phyloP scores from a whole-genome alignment of 2,329 filamentous ascomycete species.

The Cladosporium sphaerospermum region DNA sequence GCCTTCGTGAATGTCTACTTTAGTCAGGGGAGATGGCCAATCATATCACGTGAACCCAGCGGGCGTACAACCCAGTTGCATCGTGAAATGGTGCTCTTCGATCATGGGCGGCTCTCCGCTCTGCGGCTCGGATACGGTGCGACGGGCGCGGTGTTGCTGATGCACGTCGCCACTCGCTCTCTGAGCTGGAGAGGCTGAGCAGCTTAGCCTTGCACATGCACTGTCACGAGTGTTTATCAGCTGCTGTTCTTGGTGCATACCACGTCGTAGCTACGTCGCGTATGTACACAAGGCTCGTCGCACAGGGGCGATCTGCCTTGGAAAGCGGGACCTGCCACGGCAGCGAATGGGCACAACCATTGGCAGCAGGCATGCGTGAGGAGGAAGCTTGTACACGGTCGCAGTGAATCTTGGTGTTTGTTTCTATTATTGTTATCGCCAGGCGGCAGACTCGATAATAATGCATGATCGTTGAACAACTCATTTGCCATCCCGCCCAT shows the following conservation, averaged over 20 bases:
- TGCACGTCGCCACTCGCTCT: too few relatives aligned
- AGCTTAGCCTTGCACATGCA: neutral
- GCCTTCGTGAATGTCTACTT: neutral
- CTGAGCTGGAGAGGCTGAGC: constrained; percentile 5
- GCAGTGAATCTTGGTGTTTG: neutral
- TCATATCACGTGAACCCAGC: neutral
- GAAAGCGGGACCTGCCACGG: neutral
- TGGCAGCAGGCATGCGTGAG: neutral
- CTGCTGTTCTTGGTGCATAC: neutral
- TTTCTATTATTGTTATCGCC: neutral
- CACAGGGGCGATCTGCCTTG: constrained; percentile 7
- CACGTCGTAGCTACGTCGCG: too few relatives aligned
- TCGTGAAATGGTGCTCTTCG: constrained; percentile 1
- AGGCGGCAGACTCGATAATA: too few relatives aligned
- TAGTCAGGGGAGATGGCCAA: constrained; percentile 8
- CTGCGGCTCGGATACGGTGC: constrained; percentile 1
- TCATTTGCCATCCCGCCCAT: too few relatives aligned
- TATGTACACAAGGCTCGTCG: neutral
- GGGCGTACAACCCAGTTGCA: neutral
- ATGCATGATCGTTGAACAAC: too few relatives aligned
- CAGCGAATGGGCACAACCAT: neutral
- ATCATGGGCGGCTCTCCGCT: constrained; percentile 8
- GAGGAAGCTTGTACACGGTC: neutral
- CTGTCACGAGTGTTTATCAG: neutral
- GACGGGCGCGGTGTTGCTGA: neutral